Base-by-base conservation (phyloP, 2,329 filamentous ascomycete species). In the Xylaria sp. region DNA sequence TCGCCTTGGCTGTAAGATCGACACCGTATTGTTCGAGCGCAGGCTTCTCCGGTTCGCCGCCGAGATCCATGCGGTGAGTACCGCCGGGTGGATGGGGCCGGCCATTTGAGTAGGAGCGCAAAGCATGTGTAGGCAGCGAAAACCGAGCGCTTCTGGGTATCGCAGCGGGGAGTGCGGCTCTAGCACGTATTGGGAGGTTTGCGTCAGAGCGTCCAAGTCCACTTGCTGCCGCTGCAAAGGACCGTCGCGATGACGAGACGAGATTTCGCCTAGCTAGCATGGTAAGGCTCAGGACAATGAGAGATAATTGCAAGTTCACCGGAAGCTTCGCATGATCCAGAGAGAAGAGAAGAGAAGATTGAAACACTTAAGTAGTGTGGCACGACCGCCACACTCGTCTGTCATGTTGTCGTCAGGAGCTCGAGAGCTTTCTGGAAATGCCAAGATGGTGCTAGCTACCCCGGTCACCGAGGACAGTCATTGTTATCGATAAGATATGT, bases 51-150 rank as follows among this genome's bases (percentile, higher is more conserved):
- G 87, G 86, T 73, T 87, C 87, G 32, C 84, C 89, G 63, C 93
- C 88, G 78, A 98, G 81, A 78, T 98, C 90, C 94, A 98, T 98
- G 72, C 91, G 92, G 81, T 97, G 93, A 0, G 94, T 97, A 64
- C 94, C 94, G 59, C 95, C 95, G 0, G 95, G 94, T 1, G 94
- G 94, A 72, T 96, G 93, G 70, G 94, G 93, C 67, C 91, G 85
- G 75, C 92, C 91, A 83, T 89, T 90, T 67, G 90, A 86, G 80
- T 92, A 92, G 56, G 76, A 80, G 63, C 90, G 85, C 60, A 62
- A 64, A n/a, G 66, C 36, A 58, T 41, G 67, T 52, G 67, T 66
- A 18, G 75, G 67, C 57, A 73, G 43, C n/a, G 69, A 69, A 13
- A 71, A 32, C 58, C 71, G 72, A 58, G 72, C 34, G 39, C 69